Evolutionary conservation across 768 basidiomycete species (phyloP), one percentile per base, ranked within the genome.

Genomic region (Psilocybe cyanescens): DNA sequence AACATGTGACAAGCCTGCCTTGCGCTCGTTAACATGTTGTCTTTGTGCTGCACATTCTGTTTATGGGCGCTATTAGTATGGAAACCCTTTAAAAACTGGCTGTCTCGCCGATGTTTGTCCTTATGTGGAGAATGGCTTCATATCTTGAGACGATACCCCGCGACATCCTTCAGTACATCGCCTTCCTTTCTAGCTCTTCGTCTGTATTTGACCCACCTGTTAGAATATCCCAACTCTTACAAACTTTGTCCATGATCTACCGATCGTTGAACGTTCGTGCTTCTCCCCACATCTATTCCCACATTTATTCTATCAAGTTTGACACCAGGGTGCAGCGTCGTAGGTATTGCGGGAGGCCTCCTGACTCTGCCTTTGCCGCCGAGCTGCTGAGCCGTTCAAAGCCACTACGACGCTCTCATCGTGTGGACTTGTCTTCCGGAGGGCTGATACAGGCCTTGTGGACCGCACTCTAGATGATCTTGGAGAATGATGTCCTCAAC

Each of bases 111-210:
- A 19, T 31, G 35, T 47, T 24, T 37, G 4, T 50, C 8, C 24
- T 17, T 9, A 29, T 33, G 7, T 9, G 16, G n/a, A 65, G 55
- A 65, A 86, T 84, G 83, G 33, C 74, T 64, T 79, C 82, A 60
- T 70, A 67, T 54, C 72, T 89, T 52, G 81, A 85, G 56, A 70
- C 66, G 2, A 68, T 88, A 39, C 86, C 88, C 19, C 72, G 73
- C 65, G 86, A 89, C 66, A 71, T 90, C 63, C 79, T 90, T 16
- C 81, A 81, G 47, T 74, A 83, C 63, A 79, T 90, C 35, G 85
- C 85, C 11, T 75, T 81, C 61, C 75, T 83, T 46, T 73, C 77
- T 31, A 78, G 77, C 33, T 74, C 81, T 11, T 69, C 73, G 1
- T 76, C 78, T 3, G 65, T 73, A 19, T 72, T 75, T 14, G 76